Evolutionary conservation across 2,329 filamentous ascomycete genomes (phyloP), one percentile per base, ranked within the genome.

Genomic region (Taxawa tesnikishii): DNA sequence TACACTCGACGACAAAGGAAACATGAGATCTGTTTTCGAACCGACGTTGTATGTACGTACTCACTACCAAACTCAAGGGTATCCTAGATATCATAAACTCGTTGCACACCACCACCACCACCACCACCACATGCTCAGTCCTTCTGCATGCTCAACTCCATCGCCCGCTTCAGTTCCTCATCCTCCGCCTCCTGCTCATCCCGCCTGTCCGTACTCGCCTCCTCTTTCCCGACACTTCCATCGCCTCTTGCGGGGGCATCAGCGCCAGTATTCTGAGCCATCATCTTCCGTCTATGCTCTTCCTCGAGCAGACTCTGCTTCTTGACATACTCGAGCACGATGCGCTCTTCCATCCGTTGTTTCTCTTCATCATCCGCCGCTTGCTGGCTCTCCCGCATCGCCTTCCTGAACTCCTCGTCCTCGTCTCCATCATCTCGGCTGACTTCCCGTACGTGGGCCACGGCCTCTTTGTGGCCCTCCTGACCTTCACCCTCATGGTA

Each of bases 291-390:
- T 26, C 47, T 41, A 42, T 63, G 55, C 49, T 75, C 65, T 42
- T 76, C 75, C 55, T 88, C 82, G 1, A 70, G 65, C 26, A 83
- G 49, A 51, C 79, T 84, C 59, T 85, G 79, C 59, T 75, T 79
- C 63, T 79, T 81, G 25, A 84, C 68, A 52, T 83, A 84, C 45
- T 84, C 79, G 49, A 87, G 53, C 6, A 85, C 71, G 36, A 80
- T 73, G 34, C 83, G 72, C 49, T 87, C 79, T 47, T 85, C 80
- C 53, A 15, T 69, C 64, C 32, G 50, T 51, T 54, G 51, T 45
- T 50, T 51, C 44, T 43, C 38, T 4, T 36, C 34, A 2, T 21
- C 3, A 6, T 15, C 5, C 26, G 44, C 3, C 47, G 46, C 5
- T 37, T 32, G 45, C 27, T 54, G 51, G 3, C 43, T 48, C 27